Percentiles rank a stretch among this genome's conserved stretches.
These are phyloP conservation scores for Fusarium falciforme DNA, from an alignment of 2,329 filamentous ascomycete species.

Conservation along the genomic window DNA sequence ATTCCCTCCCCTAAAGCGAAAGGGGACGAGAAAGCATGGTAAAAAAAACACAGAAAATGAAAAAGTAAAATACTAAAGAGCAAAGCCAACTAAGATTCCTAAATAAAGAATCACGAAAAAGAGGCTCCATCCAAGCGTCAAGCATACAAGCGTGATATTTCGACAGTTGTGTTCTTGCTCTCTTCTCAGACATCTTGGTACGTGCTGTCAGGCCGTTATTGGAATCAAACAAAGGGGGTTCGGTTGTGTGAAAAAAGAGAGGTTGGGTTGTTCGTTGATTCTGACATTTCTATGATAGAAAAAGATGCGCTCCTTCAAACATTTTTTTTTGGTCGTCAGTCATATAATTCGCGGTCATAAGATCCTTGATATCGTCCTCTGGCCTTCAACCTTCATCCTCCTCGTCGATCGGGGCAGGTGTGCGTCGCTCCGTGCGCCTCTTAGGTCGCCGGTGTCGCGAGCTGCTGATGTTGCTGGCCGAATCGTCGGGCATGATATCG, in stretches of 20 bases:
- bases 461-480: slow-evolving; percentile 82
- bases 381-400: slow-evolving; percentile 70
- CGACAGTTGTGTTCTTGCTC: slow-evolving; percentile 26
- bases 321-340: slow-evolving; percentile 29
- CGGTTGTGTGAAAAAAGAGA: slow-evolving; percentile 28
- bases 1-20: neutral
- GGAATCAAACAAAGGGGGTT: slow-evolving; percentile 31
- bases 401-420: slow-evolving; percentile 79
- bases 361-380: slow-evolving; percentile 6
- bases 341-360: slow-evolving; percentile 13
- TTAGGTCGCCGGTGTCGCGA: slow-evolving; percentile 75
- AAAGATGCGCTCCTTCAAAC: slow-evolving; percentile 36
- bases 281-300: slow-evolving; percentile 34
- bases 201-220: slow-evolving; percentile 25
- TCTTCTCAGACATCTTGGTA: slow-evolving; percentile 24
- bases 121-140: slow-evolving; percentile 3
- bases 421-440: slow-evolving; percentile 74
- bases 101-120: slow-evolving; percentile 4
- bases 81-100: slow-evolving; percentile 7
- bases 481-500: slow-evolving; percentile 80
- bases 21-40: slow-evolving; percentile 1
- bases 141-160: slow-evolving; percentile 43
- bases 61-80: slow-evolving; percentile 12
- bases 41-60: slow-evolving; percentile 14
- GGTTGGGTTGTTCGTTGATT: slow-evolving; percentile 26